phyloP scores from a whole-genome alignment of 2,329 filamentous ascomycete genomes.

The Dactylellina drechsleri region DNA sequence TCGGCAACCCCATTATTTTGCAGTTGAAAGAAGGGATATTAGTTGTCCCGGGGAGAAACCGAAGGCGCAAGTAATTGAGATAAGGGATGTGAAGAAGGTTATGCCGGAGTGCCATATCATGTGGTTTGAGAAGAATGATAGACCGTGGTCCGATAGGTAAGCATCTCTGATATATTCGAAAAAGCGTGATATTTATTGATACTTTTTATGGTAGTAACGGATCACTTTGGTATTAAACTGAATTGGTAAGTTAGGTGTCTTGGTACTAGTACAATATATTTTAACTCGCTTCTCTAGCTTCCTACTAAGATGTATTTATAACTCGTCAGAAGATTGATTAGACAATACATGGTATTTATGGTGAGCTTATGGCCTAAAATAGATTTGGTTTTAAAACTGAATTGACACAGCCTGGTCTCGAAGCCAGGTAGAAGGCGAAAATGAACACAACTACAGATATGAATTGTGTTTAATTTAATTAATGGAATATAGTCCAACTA shows the following conservation, averaged over 20 bases:
- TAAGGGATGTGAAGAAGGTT: neutral
- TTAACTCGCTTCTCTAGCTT: no score
- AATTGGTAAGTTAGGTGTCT: neutral
- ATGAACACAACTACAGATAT: no score
- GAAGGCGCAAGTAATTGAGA: neutral
- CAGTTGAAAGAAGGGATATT: neutral
- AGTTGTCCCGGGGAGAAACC: neutral
- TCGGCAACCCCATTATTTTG: conserved; percentile 5
- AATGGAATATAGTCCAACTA: no score
- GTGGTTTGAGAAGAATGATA: conserved; percentile 31
- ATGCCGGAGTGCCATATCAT: conserved; percentile 22
- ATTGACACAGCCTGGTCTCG: no score
- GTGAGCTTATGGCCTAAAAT: no score
- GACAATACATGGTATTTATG: no score
- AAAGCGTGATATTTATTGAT: neutral
- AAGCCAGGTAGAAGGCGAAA: no score
- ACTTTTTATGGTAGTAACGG: conserved; percentile 13
- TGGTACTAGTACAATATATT: no score
- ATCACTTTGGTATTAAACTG: conserved; percentile 27
- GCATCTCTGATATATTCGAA: neutral
- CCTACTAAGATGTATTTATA: no score
- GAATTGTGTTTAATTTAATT: no score
- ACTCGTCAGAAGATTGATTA: no score
- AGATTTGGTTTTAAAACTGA: no score
- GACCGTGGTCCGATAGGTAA: conserved; percentile 36